Evolutionary conservation across 805 yeast genomes (phyloP).

Genomic region (Schizosaccharomyces octosporus): DNA sequence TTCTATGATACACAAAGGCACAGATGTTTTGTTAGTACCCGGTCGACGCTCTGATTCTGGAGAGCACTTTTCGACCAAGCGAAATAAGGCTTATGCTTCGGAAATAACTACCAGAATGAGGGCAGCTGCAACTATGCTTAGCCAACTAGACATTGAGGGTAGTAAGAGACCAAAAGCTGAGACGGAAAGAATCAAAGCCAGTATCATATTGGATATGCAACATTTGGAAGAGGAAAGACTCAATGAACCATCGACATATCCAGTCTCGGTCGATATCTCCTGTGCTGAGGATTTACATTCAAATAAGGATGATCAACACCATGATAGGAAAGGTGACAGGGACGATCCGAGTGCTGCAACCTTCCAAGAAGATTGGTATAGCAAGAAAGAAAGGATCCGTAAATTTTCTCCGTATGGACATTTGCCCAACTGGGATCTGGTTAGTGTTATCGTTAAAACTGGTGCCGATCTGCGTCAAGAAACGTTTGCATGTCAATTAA

Average conservation of each 20-base stretch:
- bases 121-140: constrained; percentile 83
- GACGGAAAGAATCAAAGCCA: constrained; percentile 38
- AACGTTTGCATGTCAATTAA: constrained; percentile 89
- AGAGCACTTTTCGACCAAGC: neutral
- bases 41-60: neutral
- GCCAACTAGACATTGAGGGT: constrained; percentile 44
- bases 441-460: constrained; percentile 86
- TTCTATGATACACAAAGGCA: neutral
- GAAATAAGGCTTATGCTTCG: neutral
- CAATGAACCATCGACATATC: neutral
- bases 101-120: constrained; percentile 69
- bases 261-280: neutral
- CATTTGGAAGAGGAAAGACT: constrained; percentile 16
- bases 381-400: constrained; percentile 59
- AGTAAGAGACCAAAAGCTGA: constrained; percentile 25
- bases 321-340: constrained; percentile 6
- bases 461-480: constrained; percentile 92
- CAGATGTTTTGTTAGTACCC: neutral
- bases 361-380: constrained; percentile 79
- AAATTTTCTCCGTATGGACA: constrained; percentile 63
- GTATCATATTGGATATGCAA: constrained; percentile 52
- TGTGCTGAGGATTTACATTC: neutral
- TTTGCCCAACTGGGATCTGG: constrained; percentile 75
- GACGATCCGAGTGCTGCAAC: constrained; percentile 28
- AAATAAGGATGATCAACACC: neutral